Percentiles rank a stretch among this genome's conserved stretches.
phyloP scores from a whole-genome alignment of 352 stramenopile species.

The Pilasporangium apinafurcum region DNA sequence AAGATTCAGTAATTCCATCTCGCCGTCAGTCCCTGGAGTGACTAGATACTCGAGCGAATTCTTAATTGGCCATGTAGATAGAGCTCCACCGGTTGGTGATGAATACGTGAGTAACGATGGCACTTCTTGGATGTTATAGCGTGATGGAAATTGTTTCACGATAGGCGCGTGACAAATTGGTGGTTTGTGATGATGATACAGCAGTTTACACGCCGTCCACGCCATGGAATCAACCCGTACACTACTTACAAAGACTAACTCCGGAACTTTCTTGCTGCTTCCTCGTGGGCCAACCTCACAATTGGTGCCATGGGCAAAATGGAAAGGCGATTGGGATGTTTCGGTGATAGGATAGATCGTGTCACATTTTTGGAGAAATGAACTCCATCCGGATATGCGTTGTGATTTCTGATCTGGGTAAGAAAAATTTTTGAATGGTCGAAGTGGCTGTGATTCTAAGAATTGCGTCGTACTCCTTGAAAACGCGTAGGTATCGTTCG shows the following conservation, averaged over 20 bases:
- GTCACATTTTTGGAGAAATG: slow-evolving; percentile 41
- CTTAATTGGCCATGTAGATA: too few relatives aligned
- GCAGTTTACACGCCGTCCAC: slow-evolving; percentile 39
- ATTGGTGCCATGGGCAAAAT: slow-evolving; percentile 29
- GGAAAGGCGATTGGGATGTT: slow-evolving; percentile 8
- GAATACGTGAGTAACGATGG: slow-evolving; percentile 1
- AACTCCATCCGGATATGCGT: slow-evolving; percentile 29
- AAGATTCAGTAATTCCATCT: slow-evolving; percentile 31
- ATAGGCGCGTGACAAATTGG: slow-evolving; percentile 43
- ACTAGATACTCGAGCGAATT: slow-evolving; percentile 4
- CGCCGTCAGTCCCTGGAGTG: slow-evolving; percentile 20
- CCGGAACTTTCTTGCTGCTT: slow-evolving; percentile 7
- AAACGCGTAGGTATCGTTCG: slow-evolving; percentile 30
- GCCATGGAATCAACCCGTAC: slow-evolving; percentile 45
- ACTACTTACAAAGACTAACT: slow-evolving; percentile 36
- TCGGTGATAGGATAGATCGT: slow-evolving; percentile 15
- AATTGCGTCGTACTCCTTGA: slow-evolving; percentile 15
- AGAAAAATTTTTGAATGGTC: slow-evolving; percentile 3
- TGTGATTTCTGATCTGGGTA: slow-evolving; percentile 11
- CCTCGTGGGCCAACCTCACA: slow-evolving; percentile 22
- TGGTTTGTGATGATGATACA: slow-evolving; percentile 36
- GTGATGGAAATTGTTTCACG: slow-evolving; percentile 31
- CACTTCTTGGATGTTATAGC: slow-evolving; percentile 20
- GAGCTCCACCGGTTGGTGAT: background rate
- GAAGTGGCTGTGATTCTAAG: slow-evolving; percentile 5